Base-by-base conservation (phyloP, 2,329 filamentous ascomycete species). In the Verticillium klebahnii region DNA sequence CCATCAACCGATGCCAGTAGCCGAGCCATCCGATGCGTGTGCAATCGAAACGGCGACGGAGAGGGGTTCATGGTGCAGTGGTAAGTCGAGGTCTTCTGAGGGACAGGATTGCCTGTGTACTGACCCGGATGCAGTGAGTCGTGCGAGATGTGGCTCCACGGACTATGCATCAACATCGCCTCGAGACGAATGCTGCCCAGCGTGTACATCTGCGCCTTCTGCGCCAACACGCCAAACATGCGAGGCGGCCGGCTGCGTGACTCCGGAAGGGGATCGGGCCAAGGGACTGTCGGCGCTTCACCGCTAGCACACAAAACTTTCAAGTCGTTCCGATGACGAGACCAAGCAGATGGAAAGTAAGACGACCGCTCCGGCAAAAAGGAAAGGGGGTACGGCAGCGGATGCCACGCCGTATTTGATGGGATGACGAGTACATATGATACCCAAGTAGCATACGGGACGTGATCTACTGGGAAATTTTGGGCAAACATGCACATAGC, bases 71-170 rank as follows among this genome's bases (percentile, higher is more conserved):
- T 89, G 80, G 80, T 89, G 62, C 85, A 87, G 73, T 89, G 86
- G 86, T 89, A 78, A 63, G 82, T 72, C 45, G 59, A 34, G 40
- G 54, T 54, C n/a, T 59, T 11, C 45, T 7, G 45, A 25, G 45
- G 23, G 11, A 19, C n/a, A 5, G 9, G 19, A 8, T 23, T 6
- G 7, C 11, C 19, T 6, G 29, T 36, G 25, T 57, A n/a, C 45
- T 52, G 8, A 52, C 23, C 19, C 59, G 54, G 11, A 12, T 58
- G 19, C 67, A 89, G 86, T 68, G 82, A 88, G 73, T 85, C 84
- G 29, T 89, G 86, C 69, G 85, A 88, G 68, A 82, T 86, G 77
- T 87, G 82, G 80, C 81, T 88, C 34, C 86, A 89, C 69, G 85
- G 83, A n/a, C 79, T 78, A 61, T 89, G 86, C 69, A 79, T 88